Base-by-base conservation (phyloP, 2,329 filamentous ascomycete species). In the Fonsecaea pedrosoi region DNA sequence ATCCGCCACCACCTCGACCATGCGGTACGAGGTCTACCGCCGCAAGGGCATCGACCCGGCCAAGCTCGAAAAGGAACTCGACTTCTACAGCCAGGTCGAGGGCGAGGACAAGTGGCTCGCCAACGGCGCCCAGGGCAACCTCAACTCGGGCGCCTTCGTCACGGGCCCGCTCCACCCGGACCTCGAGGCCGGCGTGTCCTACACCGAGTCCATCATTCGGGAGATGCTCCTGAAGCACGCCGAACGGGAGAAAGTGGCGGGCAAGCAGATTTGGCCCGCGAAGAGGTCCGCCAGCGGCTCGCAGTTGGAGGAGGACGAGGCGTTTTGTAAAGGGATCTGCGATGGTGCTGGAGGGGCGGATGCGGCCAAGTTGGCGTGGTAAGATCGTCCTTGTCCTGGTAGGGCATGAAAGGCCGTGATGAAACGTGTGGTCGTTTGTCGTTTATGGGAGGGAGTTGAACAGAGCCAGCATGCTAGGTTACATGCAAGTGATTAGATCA, bases 91-190 rank as follows among this genome's bases (percentile, higher is more conserved):
- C 77, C 83, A 84, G 40, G 83, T 89, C 76, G 85, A 89, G 84
- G 82, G 82, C 1, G 87, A 90, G 74, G 86, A 89, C 78, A 89
- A 89, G 72, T 79, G 83, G 18, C 82, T 89, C n/a, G 89, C 86
- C 77, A 78, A 81, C 65, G 79, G 80, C 4, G 82, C 84, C 0
- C 87, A 90, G 74, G 81, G 81, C 74, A 89, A 88, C 74, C 79
- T 90, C 68, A 84, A 85, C 74, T 79, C 82, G 0, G 86, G 87
- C 2, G 82, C 87, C 40, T 89, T 87, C 69, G 78, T 86, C 73
- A 88, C 86, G 72, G 87, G 86, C 56, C 83, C 88, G 75, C 76
- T 88, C 74, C 86, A 89, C 73, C 84, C 87, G 0, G 77, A 79
- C 40, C 81, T 85, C 77, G 87, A 89, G 73, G 83, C 86, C 73